Base-by-base conservation (phyloP, 768 basidiomycete species). In the Clitopilus hobsonii region DNA sequence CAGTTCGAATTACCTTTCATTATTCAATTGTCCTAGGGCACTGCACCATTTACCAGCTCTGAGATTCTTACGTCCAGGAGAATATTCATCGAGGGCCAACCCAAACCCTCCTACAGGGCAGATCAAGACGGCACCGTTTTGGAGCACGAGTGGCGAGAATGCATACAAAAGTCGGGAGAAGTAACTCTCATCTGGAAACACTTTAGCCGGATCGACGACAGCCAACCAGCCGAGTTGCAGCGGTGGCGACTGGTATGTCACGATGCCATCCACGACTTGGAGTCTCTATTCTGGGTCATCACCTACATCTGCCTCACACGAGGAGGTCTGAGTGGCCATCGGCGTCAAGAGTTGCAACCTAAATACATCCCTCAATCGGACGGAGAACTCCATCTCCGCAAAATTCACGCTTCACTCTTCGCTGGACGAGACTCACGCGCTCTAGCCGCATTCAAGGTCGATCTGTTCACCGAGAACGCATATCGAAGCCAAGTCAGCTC, bases 261-360 rank as follows among this genome's bases (percentile, higher is more conserved):
- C 49, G 27, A 53, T 10, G 54, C 52, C 6, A 25, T 59, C 10
- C 61, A 64, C 26, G 63, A 65, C 24, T 38, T 64, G 6, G 64
- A 65, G 24, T 64, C 63, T 7, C 52, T 62, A 7, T 56, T 65
- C 38, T 65, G 63, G 64, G 56, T 65, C 22, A 29, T 65, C 5
- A 36, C 56, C 16, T 49, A 60, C 28, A 45, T 61, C 5, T 63
- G 63, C 41, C n/a, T 63, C 1, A 58, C 60, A 0, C 56, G 58
- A 24, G 32, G 38, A 13, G 63, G 63, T 6, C 63, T 58, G 8
- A 58, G 56, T 5, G 48, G 48, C 6, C n/a, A 49, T 6, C 22
- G 48, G 5, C 48, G 48, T 23, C n/a, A 14, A 6, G 48, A 49
- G 48, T 23, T 49, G 5, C 16, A 14, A 5, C 23, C 22, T 10